Conservation (phyloP, 208 protist genomes). For the Tritrichomonas musculus region DNA sequence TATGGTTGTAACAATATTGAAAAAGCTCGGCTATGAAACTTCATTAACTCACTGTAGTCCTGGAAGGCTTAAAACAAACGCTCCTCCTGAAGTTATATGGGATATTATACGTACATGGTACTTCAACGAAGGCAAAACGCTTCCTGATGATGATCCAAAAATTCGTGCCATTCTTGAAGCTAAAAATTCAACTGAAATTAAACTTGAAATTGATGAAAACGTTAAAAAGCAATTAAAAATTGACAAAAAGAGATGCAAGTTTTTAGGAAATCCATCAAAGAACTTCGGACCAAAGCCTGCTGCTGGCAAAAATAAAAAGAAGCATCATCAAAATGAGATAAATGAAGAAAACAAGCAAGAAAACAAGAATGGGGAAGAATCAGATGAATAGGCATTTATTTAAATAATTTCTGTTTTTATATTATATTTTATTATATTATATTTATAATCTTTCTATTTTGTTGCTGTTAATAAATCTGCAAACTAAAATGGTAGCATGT, state of each 20-base stretch:
- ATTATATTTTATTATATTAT: too few relatives aligned
- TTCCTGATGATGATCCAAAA: not conserved
- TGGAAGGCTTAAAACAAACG: constrained; percentile 75
- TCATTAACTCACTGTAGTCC: constrained; percentile 74
- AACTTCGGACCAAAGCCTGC: constrained; percentile 1
- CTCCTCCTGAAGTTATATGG: constrained; percentile 67
- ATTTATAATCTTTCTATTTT: too few relatives aligned
- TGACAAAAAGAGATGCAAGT: constrained; percentile 5
- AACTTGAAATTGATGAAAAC: not conserved
- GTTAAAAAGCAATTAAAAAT: not conserved
- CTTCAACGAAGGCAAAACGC: not conserved
- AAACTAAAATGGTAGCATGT: too few relatives aligned
- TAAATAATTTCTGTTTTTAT: too few relatives aligned
- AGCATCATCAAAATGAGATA: not conserved
- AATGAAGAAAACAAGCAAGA: too few relatives aligned
- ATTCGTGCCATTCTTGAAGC: not conserved
- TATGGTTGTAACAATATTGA: not conserved
- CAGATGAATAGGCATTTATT: too few relatives aligned
- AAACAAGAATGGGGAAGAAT: too few relatives aligned
- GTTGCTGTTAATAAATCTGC: too few relatives aligned
- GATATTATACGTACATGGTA: constrained; percentile 66
- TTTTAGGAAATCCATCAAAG: not conserved
- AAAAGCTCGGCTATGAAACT: constrained; percentile 62
- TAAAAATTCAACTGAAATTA: not conserved
- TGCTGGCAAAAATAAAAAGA: constrained; percentile 1